Evolutionary conservation across 73 alveolate species (phyloP), one percentile per base, ranked within the genome.

Genomic region (Paramecium sexaurelia): DNA sequence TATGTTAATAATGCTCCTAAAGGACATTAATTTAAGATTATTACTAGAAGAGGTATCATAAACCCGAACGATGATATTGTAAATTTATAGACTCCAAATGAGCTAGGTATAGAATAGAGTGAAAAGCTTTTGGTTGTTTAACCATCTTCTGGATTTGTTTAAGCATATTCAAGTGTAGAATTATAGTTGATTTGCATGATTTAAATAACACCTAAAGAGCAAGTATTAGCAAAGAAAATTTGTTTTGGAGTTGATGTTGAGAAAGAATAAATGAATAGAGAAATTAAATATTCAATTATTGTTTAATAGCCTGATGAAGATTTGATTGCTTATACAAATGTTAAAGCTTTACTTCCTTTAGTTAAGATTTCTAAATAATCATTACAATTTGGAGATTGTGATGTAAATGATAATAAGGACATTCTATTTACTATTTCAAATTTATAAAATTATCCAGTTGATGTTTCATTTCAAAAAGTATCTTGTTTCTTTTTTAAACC

Each of bases 1-100:
- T 89, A 97, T 69, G 99, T 98, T 5, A 98, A 98, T 92, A 97
- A 97, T 93, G 99, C 99, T 3, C 99, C 99, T 15, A 95, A 92
- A 93, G 96, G 96, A 24, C 96, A 95, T 89, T 85, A 92, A 73
- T 98, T 88, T 91, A 95, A 95, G 57, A 92, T 97, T 78, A 92
- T 93, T 75, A 95, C 97, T 69, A 93, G 97, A 86, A 96, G 95
- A 32, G 99, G 98, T 27, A 92, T 95, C 51, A 85, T 96, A 32
- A 95, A 96, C 40, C 95, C 73, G 5, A 41, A 94, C 75, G 98
- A 96, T 67, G 97, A 96, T 86, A 89, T 92, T 61, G 92, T 94
- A 37, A 94, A 97, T 92, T 93, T 96, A 35, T 95, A 97, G 6
- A 91, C 98, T 22, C 99, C 99, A 0, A 95, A 93, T 73, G 96